Evolutionary conservation across 108 stramenopile genomes (phyloP).

Genomic region (Nitzschia sp.): DNA sequence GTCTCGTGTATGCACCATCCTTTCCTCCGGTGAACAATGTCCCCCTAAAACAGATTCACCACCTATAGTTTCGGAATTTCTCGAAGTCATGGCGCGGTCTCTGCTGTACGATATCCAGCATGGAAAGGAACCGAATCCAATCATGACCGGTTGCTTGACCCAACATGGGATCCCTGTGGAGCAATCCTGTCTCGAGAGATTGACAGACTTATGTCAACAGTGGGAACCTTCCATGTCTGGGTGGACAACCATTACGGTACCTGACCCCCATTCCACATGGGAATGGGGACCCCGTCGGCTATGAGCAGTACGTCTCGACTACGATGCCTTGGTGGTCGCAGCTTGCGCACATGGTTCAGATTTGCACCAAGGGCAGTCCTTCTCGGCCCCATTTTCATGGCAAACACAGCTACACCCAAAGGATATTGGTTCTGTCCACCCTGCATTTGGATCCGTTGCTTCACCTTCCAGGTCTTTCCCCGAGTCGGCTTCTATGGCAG

Average conservation of each 20-base stretch:
- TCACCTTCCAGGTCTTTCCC: background rate
- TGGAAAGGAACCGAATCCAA: constrained; percentile 3
- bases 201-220: background rate
- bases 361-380: constrained; percentile 62
- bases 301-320: too few relatives aligned
- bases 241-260: too few relatives aligned
- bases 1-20: constrained; percentile 1
- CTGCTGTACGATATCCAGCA: background rate
- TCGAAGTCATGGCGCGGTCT: background rate
- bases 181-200: constrained; percentile 1
- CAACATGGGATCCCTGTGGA: constrained; percentile 1
- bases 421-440: constrained; percentile 33
- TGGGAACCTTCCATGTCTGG: too few relatives aligned
- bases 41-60: too few relatives aligned
- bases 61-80: background rate
- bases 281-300: too few relatives aligned
- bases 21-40: too few relatives aligned
- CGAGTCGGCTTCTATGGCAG: background rate
- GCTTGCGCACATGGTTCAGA: too few relatives aligned
- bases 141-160: background rate
- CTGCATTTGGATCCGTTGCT: constrained; percentile 11
- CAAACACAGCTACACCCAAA: constrained; percentile 78
- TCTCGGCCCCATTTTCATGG: constrained; percentile 55
- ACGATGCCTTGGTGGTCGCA: too few relatives aligned
- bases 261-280: too few relatives aligned